Conservation (phyloP, 75 land plant genomes). For the Sequoiadendron giganteum region DNA sequence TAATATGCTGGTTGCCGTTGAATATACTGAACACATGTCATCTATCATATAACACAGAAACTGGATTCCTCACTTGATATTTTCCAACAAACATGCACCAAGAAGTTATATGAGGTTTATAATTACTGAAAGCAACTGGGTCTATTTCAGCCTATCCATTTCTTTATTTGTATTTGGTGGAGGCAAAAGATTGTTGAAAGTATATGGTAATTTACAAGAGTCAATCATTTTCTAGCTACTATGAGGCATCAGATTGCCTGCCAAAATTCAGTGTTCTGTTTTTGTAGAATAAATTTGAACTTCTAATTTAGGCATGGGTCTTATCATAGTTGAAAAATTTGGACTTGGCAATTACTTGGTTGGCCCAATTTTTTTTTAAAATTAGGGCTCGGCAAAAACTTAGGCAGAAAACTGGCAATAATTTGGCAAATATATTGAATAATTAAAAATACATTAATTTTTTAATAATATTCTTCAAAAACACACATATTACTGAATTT, state of each 20-base stretch:
- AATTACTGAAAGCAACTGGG: neutral
- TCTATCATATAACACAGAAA: neutral
- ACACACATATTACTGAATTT: too few species aligned
- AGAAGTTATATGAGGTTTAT: neutral
- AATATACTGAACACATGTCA: neutral
- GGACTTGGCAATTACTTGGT: too few species aligned
- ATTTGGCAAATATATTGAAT: too few species aligned
- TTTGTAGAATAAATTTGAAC: neutral
- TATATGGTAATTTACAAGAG: neutral
- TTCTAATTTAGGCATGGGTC: neutral
- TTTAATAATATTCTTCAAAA: too few species aligned
- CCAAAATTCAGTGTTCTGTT: neutral
- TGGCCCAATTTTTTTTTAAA: too few species aligned
- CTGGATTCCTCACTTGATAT: neutral
- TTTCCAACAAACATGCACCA: neutral
- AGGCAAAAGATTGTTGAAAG: neutral
- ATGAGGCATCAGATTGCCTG: neutral
- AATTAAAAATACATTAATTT: too few species aligned
- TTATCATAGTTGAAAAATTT: neutral
- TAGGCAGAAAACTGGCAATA: too few species aligned
- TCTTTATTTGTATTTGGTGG: neutral
- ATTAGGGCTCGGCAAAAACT: too few species aligned
- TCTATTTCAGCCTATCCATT: neutral
- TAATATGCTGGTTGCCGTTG: neutral
- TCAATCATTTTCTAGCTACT: neutral